Conservation (phyloP, 805 yeast species). For the Blastobotrys chiropterorum region DNA sequence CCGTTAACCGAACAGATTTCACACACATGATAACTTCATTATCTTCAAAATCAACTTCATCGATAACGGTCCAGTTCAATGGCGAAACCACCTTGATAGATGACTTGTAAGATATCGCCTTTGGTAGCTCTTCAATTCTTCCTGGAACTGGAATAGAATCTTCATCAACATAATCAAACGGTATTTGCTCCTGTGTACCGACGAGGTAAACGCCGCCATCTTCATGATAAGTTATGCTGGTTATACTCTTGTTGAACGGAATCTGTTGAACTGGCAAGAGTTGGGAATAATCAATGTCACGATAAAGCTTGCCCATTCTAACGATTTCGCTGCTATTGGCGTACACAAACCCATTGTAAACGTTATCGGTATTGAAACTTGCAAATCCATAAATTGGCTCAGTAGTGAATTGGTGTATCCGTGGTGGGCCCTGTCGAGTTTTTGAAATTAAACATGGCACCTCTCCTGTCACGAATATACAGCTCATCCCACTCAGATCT, state of each 20-base stretch:
- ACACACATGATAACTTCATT: slow-evolving; percentile 58
- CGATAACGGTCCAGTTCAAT: slow-evolving; percentile 68
- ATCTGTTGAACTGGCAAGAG: slow-evolving; percentile 15
- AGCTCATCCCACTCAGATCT: not conserved
- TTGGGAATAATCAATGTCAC: slow-evolving; percentile 15
- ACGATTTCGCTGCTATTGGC: slow-evolving; percentile 68
- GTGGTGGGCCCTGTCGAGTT: slow-evolving; percentile 54
- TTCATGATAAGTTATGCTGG: slow-evolving; percentile 64
- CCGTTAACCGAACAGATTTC: slow-evolving; percentile 47
- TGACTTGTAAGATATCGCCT: slow-evolving; percentile 55
- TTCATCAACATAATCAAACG: slow-evolving; percentile 65
- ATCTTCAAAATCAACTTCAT: slow-evolving; percentile 56
- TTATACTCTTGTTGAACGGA: slow-evolving; percentile 54
- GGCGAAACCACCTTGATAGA: slow-evolving; percentile 65
- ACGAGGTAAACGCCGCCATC: slow-evolving; percentile 54
- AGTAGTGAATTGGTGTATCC: slow-evolving; percentile 60
- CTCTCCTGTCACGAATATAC: slow-evolving; percentile 64
- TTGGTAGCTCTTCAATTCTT: slow-evolving; percentile 41
- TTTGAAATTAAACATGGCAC: slow-evolving; percentile 66
- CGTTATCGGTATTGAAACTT: slow-evolving; percentile 37
- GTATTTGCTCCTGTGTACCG: slow-evolving; percentile 52
- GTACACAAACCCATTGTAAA: slow-evolving; percentile 52
- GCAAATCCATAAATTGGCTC: slow-evolving; percentile 47
- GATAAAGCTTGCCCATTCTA: slow-evolving; percentile 35
- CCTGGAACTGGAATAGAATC: slow-evolving; percentile 65